A percentile compares a stretch with the other conserved stretches of the same genome.
phyloP scores from a whole-genome alignment of 352 stramenopile species.

The Globisporangium heterothallicum region DNA sequence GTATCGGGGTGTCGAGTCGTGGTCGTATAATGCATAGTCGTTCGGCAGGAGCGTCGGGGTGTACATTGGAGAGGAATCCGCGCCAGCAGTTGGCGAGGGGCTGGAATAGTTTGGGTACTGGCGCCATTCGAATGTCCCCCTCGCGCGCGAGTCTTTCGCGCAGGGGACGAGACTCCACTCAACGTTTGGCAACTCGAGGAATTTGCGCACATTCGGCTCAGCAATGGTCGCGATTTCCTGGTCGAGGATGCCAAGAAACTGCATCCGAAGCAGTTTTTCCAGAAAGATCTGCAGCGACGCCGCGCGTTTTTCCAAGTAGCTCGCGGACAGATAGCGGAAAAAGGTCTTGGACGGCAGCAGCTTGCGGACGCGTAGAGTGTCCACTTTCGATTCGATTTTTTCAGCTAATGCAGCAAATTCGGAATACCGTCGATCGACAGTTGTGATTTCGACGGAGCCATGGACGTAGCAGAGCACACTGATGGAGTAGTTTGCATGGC shows the following conservation, averaged over 20 bases:
- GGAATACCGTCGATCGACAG: constrained; percentile 56
- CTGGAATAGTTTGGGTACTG: constrained; percentile 22
- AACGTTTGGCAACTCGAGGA: constrained; percentile 60
- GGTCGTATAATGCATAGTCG: constrained; percentile 21
- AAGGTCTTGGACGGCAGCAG: constrained; percentile 71
- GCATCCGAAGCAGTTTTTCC: constrained; percentile 43
- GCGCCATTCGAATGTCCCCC: neutral
- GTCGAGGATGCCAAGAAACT: constrained; percentile 61
- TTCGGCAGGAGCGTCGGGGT: constrained; percentile 23
- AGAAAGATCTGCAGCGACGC: constrained; percentile 61
- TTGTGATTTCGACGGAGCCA: constrained; percentile 33
- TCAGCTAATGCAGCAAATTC: constrained; percentile 61
- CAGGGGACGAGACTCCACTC: constrained; percentile 66
- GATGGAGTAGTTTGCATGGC: constrained; percentile 50
- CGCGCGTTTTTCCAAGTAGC: constrained; percentile 57
- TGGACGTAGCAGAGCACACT: constrained; percentile 51
- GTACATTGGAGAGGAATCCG: constrained; percentile 13
- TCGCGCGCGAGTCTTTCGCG: constrained; percentile 10
- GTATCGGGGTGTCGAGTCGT: constrained; percentile 19
- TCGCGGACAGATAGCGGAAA: constrained; percentile 47
- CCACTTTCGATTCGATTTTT: constrained; percentile 51
- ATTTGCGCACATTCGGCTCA: constrained; percentile 56
- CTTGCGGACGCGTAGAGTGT: constrained; percentile 34
- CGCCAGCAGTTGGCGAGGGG: constrained; percentile 19
- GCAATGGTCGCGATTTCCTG: constrained; percentile 62